phyloP scores from a whole-genome alignment of 352 stramenopile genomes.

The Peronospora destructor region DNA sequence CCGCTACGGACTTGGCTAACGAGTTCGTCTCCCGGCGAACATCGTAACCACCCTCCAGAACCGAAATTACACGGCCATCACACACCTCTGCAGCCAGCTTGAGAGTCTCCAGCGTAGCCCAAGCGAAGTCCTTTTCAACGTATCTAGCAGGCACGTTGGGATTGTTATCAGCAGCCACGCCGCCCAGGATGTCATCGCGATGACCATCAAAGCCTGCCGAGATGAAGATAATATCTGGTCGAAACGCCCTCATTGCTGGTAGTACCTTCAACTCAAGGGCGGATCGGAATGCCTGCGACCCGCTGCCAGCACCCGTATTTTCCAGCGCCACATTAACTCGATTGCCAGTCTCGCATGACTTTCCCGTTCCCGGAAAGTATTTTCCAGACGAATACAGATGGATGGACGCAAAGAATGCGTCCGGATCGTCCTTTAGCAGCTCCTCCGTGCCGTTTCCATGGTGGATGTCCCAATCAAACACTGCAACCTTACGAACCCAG shows the following conservation, averaged over 20 bases:
- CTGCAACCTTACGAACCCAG: conserved; percentile 90
- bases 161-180: conserved; percentile 69
- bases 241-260: conserved; percentile 67
- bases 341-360: conserved; percentile 49
- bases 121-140: conserved; percentile 77
- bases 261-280: conserved; percentile 56
- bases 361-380: conserved; percentile 78
- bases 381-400: conserved; percentile 67
- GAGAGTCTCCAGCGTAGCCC: conserved; percentile 71
- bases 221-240: conserved; percentile 83
- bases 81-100: conserved; percentile 71
- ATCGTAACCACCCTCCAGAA: conserved; percentile 84
- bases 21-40: conserved; percentile 76
- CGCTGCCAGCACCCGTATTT: conserved; percentile 56
- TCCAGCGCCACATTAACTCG: conserved; percentile 75
- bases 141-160: conserved; percentile 70
- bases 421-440: conserved; percentile 69
- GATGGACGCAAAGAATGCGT: conserved; percentile 80
- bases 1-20: conserved; percentile 71
- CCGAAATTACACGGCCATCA: conserved; percentile 72
- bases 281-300: conserved; percentile 56
- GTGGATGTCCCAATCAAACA: conserved; percentile 99
- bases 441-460: conserved; percentile 98
- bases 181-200: conserved; percentile 78
- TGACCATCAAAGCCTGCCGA: conserved; percentile 85